These are phyloP conservation scores for Candida labiduridarum DNA, from an alignment of 1,139 yeast genomes.

Conservation along the genomic window DNA sequence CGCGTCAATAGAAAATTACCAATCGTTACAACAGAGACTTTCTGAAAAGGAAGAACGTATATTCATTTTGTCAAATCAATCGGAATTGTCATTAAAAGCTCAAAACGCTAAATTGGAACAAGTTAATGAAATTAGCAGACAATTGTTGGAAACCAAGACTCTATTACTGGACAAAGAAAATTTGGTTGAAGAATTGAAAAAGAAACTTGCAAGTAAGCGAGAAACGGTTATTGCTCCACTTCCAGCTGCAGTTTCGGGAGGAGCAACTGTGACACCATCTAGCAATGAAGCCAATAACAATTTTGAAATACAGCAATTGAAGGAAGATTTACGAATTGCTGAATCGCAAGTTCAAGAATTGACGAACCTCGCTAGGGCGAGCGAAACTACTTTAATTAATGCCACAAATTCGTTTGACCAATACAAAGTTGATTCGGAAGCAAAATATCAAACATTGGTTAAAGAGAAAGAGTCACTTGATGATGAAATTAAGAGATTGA, in stretches of 20 bases:
- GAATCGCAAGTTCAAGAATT: conserved; percentile 44
- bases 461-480: conserved; percentile 26
- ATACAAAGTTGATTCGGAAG: conserved; percentile 28
- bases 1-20: conserved; percentile 54
- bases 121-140: conserved; percentile 50
- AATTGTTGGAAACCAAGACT: conserved; percentile 45
- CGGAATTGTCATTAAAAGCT: conserved; percentile 60
- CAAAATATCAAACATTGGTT: conserved; percentile 22
- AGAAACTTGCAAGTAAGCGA: conserved; percentile 19
- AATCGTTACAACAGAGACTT: conserved; percentile 52
- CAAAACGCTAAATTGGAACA: conserved; percentile 70
- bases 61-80: conserved; percentile 47
- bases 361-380: conserved; percentile 41
- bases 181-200: conserved; percentile 28
- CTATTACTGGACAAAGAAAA: conserved; percentile 36
- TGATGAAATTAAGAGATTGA: conserved; percentile 23
- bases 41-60: conserved; percentile 54
- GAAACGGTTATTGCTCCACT: conserved; percentile 7
- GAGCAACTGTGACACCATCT: conserved; percentile 3
- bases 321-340: conserved; percentile 38
- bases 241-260: conserved; percentile 3
- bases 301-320: conserved; percentile 36
- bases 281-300: conserved; percentile 16
- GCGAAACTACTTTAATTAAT: conserved; percentile 43
- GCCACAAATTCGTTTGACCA: conserved; percentile 43